A percentile compares a stretch with the other conserved stretches of the same genome.
Conservation (phyloP, 805 yeast genomes). For the Candida jianshihensis region DNA sequence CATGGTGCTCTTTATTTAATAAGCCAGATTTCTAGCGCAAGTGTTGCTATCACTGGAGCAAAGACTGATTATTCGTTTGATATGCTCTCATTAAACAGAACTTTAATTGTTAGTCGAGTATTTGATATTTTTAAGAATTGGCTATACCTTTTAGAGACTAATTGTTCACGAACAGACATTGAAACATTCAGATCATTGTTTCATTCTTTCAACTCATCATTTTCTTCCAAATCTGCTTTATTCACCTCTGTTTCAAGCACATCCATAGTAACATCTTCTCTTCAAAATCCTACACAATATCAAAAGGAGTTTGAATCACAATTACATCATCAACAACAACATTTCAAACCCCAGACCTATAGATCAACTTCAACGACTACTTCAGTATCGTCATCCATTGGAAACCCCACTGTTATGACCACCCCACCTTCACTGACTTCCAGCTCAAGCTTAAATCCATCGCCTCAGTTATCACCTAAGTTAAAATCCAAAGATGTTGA, state of each 20-base stretch:
- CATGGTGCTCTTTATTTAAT: slow-evolving; percentile 8
- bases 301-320: neutral
- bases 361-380: neutral
- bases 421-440: neutral
- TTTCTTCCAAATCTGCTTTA: neutral
- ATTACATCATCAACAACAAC: neutral
- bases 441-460: neutral
- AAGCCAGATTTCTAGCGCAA: slow-evolving; percentile 1
- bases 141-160: neutral
- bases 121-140: neutral
- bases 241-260: neutral
- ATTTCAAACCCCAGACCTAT: slow-evolving; percentile 1
- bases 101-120: neutral
- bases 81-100: neutral
- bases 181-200: neutral
- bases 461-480: neutral
- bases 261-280: no score
- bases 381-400: neutral
- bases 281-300: neutral
- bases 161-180: neutral
- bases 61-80: neutral
- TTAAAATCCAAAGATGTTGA: no score
- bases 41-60: neutral
- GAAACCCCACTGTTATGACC: neutral
- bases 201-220: neutral